Conservation (phyloP, 352 stramenopile genomes). For the Pythium brachiatum region DNA sequence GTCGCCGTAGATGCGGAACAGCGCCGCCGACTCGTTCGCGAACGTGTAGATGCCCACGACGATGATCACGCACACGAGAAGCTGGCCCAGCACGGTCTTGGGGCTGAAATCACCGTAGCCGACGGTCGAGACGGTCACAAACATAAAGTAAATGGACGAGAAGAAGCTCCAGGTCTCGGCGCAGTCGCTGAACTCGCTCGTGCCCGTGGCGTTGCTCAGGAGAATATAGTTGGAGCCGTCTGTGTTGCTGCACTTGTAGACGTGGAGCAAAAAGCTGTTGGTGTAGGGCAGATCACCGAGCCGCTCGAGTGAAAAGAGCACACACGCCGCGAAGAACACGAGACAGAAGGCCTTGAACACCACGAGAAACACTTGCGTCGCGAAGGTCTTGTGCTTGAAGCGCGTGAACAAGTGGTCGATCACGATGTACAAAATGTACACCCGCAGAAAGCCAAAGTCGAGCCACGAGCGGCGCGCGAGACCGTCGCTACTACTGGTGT, state of each 20-base stretch:
- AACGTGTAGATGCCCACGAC: constrained; percentile 88
- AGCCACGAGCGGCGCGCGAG: constrained; percentile 73
- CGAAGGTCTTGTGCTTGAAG: constrained; percentile 80
- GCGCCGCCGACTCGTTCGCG: constrained; percentile 74
- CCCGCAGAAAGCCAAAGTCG: constrained; percentile 83
- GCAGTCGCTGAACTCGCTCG: constrained; percentile 50
- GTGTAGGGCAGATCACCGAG: constrained; percentile 80
- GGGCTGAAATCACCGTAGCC: constrained; percentile 86
- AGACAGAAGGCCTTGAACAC: constrained; percentile 75
- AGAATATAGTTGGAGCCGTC: constrained; percentile 50
- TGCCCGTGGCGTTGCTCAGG: constrained; percentile 48
- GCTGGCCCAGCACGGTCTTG: constrained; percentile 76
- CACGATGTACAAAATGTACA: constrained; percentile 84
- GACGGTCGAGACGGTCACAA: constrained; percentile 86
- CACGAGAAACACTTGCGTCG: constrained; percentile 71
- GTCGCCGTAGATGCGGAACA: constrained; percentile 77
- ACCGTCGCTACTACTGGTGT: constrained; percentile 41
- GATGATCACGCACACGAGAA: constrained; percentile 81
- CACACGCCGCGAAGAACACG: constrained; percentile 79
- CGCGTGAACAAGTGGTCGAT: constrained; percentile 65
- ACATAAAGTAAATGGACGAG: constrained; percentile 88
- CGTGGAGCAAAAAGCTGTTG: constrained; percentile 79
- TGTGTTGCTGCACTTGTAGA: constrained; percentile 76
- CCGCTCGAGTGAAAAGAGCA: constrained; percentile 83
- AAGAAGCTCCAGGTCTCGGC: constrained; percentile 85